Evolutionary conservation across 2,329 filamentous ascomycete genomes (phyloP), one percentile per base, ranked within the genome.

Genomic region (Scopulariopsis brevicaulis): DNA sequence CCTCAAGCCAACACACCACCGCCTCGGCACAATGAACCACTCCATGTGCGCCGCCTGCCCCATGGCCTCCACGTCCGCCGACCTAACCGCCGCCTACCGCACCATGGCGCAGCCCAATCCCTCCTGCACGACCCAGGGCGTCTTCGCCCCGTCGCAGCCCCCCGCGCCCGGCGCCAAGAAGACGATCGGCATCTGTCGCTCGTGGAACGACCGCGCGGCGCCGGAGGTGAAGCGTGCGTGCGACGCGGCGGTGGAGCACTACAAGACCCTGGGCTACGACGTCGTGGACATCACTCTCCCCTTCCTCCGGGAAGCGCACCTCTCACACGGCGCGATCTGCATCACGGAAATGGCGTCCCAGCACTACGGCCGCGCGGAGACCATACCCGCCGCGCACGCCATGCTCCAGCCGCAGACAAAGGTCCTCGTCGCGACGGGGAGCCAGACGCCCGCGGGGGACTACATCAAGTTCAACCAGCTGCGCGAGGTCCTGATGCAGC

Each of bases 51-150:
- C 94, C 18, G 75, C 82, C 7, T 89, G 90, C 0, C 91, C 92
- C 8, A 80, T 96, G 65, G 87, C 89, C 18, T 79, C 83, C 54
- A 93, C 80, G 58, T 88, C 88, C 61, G 77, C 84, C 40, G 92
- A 96, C 65, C 80, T 96, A 6, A 86, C 87, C 61, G 77, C 91
- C 56, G 86, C 88, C n/a, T 96, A 94, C 73, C 84, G 89, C 55
- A 69, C 89, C 64, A 90, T 95, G 80, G 80, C 88, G 2, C 79
- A 83, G 56, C 87, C 90, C 0, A 81, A 96, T 64, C 81, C 85
- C 0, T 70, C 77, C 2, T 79, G 86, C 67, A 74, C 78, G 0
- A 71, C 78, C 8, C 86, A 87, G 20, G 71, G 79, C 8, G 73
- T 77, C 15, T 94, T 95, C 68, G 79, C 80, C 0, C 76, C 83